Evolutionary conservation across 257 asterid species (phyloP).

Genomic region (Solanum pimpinellifolium): DNA sequence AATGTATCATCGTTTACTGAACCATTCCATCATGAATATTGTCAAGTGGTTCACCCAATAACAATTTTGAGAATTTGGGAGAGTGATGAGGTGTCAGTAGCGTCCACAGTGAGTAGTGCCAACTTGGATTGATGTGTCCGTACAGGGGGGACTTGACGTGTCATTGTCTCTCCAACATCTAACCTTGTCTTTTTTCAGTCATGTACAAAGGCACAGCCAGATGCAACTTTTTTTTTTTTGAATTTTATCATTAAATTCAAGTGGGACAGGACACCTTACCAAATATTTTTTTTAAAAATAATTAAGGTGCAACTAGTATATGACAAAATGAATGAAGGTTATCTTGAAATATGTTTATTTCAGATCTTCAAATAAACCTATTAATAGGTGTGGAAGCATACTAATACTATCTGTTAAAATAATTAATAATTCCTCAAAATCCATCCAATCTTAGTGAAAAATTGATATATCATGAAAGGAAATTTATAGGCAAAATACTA

Average conservation of each 20-base stretch:
- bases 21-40: no score
- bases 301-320: neutral
- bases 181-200: slow-evolving; percentile 16
- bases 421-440: no score
- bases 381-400: neutral
- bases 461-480: no score
- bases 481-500: no score
- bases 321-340: neutral
- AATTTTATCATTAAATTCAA: neutral
- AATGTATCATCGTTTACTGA: no score
- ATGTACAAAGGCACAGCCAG: slow-evolving; percentile 12
- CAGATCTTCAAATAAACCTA: neutral
- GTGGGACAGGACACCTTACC: neutral
- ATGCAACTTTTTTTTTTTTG: neutral
- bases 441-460: no score
- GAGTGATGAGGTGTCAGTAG: no score
- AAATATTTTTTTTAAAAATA: neutral
- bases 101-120: neutral
- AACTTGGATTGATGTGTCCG: slow-evolving; percentile 2
- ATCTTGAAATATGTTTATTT: no score
- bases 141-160: slow-evolving; percentile 7
- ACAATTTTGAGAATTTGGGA: neutral
- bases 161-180: slow-evolving; percentile 3
- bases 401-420: no score
- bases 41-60: no score